Evolutionary conservation across 352 stramenopile genomes (phyloP).

Genomic region (Globisporangium uncinulatum): DNA sequence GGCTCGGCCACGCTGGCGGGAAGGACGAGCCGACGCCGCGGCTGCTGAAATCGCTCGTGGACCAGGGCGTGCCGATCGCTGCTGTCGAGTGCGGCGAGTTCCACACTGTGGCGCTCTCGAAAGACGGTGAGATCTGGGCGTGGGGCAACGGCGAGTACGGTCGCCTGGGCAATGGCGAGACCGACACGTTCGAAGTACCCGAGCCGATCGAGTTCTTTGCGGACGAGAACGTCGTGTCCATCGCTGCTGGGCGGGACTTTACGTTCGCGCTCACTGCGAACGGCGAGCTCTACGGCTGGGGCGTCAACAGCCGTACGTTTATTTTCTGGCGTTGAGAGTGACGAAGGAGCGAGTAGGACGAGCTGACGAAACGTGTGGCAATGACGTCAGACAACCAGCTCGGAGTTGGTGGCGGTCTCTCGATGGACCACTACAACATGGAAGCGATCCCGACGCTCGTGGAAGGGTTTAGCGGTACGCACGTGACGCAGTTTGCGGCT

Average conservation of each 20-base stretch:
- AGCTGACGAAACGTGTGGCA: constrained; percentile 1
- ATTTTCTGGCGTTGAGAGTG: constrained; percentile 1
- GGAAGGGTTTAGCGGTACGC: constrained; percentile 58
- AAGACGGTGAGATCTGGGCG: constrained; percentile 88
- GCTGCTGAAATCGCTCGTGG: constrained; percentile 63
- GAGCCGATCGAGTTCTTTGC: constrained; percentile 85
- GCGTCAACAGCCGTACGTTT: constrained; percentile 88
- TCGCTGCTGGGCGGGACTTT: constrained; percentile 86
- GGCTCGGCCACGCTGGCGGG: constrained; percentile 65
- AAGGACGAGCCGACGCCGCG: constrained; percentile 69
- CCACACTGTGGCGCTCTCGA: constrained; percentile 86
- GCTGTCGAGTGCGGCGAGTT: constrained; percentile 80
- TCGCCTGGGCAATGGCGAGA: constrained; percentile 86
- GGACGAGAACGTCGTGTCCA: constrained; percentile 56
- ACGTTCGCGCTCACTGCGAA: constrained; percentile 81
- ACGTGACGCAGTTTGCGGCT: constrained; percentile 86
- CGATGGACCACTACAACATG: constrained; percentile 93
- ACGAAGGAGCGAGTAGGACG: not conserved
- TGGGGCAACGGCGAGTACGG: constrained; percentile 92
- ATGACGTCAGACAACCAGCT: constrained; percentile 75
- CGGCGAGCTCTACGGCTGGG: constrained; percentile 88
- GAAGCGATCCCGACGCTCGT: constrained; percentile 88
- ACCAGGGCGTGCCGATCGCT: constrained; percentile 73
- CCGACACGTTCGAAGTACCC: constrained; percentile 68
- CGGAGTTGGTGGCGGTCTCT: constrained; percentile 81